These are phyloP conservation scores for Garcia nutans DNA, from an alignment of 345 rosid species.

Conservation along the genomic window DNA sequence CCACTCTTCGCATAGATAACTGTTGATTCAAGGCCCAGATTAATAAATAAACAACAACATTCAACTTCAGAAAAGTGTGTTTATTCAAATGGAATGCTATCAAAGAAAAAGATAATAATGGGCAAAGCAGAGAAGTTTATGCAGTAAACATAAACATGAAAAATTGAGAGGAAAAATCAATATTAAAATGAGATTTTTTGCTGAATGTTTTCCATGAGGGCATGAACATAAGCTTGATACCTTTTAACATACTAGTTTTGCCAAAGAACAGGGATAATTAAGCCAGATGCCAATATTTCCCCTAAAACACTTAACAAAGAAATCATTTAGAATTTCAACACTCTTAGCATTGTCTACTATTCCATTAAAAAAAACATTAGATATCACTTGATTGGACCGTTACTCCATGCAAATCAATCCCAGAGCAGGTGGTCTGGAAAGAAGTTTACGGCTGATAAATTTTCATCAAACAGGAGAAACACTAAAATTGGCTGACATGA, in stretches of 20 bases:
- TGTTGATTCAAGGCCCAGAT: conserved; percentile 33
- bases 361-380: background rate
- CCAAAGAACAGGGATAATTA: background rate
- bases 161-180: background rate
- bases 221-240: background rate
- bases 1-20: conserved; percentile 96
- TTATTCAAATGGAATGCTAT: background rate
- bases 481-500: background rate
- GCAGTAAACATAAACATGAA: background rate
- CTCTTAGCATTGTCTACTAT: background rate
- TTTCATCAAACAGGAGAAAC: background rate
- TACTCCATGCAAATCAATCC: background rate
- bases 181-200: background rate
- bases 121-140: background rate
- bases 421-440: background rate
- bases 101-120: background rate
- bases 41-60: conserved; percentile 15
- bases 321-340: background rate
- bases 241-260: background rate
- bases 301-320: background rate
- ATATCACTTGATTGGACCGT: background rate
- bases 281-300: background rate
- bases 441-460: background rate
- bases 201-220: background rate
- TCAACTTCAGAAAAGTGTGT: background rate